Conservation (phyloP, 441 rosid genomes). For the Hura crepitans region DNA sequence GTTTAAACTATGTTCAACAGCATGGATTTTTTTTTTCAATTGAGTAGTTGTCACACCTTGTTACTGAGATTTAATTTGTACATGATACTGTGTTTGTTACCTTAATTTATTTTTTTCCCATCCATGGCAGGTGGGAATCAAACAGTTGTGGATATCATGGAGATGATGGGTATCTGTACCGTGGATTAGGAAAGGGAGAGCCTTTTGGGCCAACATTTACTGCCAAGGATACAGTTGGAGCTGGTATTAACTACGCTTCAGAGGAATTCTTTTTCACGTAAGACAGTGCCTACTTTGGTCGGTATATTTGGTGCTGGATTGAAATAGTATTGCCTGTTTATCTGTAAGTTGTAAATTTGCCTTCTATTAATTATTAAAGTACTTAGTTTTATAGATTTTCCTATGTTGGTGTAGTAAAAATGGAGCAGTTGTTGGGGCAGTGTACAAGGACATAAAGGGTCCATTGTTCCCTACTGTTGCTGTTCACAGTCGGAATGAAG, state of each 20-base stretch:
- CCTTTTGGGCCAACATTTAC: constrained; percentile 85
- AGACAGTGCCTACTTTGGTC: constrained; percentile 33
- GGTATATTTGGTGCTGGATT: not conserved
- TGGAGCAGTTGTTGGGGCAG: constrained; percentile 62
- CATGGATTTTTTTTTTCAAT: too few species aligned
- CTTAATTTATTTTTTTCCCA: not conserved
- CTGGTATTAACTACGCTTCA: constrained; percentile 80
- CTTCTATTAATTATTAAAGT: constrained; percentile 13
- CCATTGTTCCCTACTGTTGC: constrained; percentile 80
- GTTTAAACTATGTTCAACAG: too few species aligned
- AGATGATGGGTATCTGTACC: constrained; percentile 80
- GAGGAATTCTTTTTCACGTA: constrained; percentile 95
- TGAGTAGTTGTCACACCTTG: too few species aligned
- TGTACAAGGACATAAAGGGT: constrained; percentile 60
- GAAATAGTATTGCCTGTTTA: constrained; percentile 9
- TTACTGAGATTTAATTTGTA: too few species aligned
- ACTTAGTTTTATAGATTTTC: constrained; percentile 13
- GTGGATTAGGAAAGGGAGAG: constrained; percentile 74
- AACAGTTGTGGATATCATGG: constrained; percentile 91
- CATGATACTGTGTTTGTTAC: not conserved
- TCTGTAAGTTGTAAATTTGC: constrained; percentile 2
- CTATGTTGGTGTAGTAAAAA: constrained; percentile 57
- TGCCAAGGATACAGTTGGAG: constrained; percentile 71
- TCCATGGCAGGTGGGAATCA: constrained; percentile 71
- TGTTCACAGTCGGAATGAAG: constrained; percentile 93